A percentile compares a stretch with the other conserved stretches of the same genome.
Conservation (phyloP, 176 grass and related monocot species). For the Hsuehochloa calcarea region DNA sequence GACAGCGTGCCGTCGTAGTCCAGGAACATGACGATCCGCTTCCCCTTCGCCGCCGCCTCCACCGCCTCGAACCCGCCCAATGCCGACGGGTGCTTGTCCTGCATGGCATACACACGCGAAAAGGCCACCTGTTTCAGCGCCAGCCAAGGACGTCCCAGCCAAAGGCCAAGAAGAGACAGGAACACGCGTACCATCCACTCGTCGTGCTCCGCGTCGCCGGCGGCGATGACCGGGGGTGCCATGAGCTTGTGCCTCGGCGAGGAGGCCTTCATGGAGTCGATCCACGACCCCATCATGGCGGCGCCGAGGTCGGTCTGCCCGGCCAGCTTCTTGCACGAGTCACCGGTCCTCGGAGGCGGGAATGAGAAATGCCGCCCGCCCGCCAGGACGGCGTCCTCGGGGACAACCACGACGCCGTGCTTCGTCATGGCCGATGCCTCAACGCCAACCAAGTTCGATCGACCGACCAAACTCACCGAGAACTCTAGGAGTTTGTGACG, state of each 20-base stretch:
- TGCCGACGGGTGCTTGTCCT: conserved; percentile 73
- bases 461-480: background rate
- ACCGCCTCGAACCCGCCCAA: conserved; percentile 52
- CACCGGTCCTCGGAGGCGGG: conserved; percentile 39
- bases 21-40: conserved; percentile 67
- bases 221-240: background rate
- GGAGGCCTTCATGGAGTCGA: conserved; percentile 73
- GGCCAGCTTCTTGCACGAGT: conserved; percentile 42
- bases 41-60: conserved; percentile 49
- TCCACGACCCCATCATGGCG: conserved; percentile 35
- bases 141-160: background rate
- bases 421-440: conserved; percentile 38
- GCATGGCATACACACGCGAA: background rate
- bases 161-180: background rate
- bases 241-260: conserved; percentile 48
- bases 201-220: conserved; percentile 35
- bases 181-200: conserved; percentile 42
- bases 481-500: background rate
- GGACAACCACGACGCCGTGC: conserved; percentile 28
- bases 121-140: background rate
- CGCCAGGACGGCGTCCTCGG: conserved; percentile 30
- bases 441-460: background rate
- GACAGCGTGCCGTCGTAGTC: conserved; percentile 90
- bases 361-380: conserved; percentile 44
- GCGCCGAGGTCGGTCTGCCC: conserved; percentile 46